Evolutionary conservation across 257 asterid genomes (phyloP).

Genomic region (Solanum verrucosum): DNA sequence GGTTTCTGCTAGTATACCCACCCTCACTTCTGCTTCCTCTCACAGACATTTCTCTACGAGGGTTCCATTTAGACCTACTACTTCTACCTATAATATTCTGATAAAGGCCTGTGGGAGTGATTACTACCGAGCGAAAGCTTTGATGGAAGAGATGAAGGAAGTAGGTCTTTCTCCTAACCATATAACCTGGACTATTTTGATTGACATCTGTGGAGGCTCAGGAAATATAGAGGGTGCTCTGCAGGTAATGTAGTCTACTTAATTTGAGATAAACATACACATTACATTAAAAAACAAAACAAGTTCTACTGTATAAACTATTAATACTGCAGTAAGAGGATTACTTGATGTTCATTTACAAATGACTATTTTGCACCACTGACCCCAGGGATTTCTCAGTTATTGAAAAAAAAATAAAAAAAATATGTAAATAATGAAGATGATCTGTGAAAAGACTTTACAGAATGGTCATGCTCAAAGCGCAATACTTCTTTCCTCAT

Average conservation of each 20-base stretch:
- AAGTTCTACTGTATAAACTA: neutral
- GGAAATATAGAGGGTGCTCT: conserved; percentile 53
- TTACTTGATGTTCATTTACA: neutral
- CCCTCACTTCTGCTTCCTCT: conserved; percentile 10
- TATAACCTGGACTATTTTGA: conserved; percentile 86
- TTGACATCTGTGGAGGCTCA: conserved; percentile 65
- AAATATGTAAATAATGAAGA: neutral
- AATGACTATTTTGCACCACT: neutral
- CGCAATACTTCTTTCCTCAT: neutral
- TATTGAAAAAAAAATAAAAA: neutral
- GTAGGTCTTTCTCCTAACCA: conserved; percentile 72
- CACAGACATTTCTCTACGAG: conserved; percentile 24
- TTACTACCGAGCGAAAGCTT: conserved; percentile 64
- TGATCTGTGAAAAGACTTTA: neutral
- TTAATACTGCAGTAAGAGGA: neutral
- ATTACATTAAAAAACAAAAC: neutral
- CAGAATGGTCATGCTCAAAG: neutral
- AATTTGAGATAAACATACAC: neutral
- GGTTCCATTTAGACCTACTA: conserved; percentile 68
- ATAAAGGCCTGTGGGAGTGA: conserved; percentile 94
- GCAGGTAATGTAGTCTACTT: conserved; percentile 36
- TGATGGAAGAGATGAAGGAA: conserved; percentile 87
- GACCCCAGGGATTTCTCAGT: neutral
- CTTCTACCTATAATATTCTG: conserved; percentile 79
- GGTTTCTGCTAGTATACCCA: neutral